Conservation (phyloP, 1,284 basidiomycete species). For the Ustilago esculenta region DNA sequence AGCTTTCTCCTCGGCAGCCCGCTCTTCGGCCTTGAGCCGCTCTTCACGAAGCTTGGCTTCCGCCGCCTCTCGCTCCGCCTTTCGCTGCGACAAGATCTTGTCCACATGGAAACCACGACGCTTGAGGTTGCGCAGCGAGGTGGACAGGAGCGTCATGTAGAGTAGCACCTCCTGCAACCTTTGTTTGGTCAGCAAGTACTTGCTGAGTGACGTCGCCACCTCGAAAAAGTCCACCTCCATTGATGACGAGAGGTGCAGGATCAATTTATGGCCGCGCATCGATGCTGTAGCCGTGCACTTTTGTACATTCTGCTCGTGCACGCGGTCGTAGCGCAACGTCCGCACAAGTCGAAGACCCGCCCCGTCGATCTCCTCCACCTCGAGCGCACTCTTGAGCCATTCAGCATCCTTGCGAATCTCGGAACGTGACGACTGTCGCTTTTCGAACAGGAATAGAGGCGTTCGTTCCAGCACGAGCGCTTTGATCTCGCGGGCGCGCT, state of each 20-base stretch:
- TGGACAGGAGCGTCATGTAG: constrained; percentile 91
- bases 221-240: constrained; percentile 89
- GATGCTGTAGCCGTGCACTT: constrained; percentile 59
- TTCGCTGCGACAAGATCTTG: constrained; percentile 85
- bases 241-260: constrained; percentile 79
- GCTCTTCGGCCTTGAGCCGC: constrained; percentile 52
- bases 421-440: constrained; percentile 73
- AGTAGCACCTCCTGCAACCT: constrained; percentile 71
- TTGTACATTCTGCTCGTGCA: constrained; percentile 55
- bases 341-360: constrained; percentile 59
- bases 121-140: constrained; percentile 83
- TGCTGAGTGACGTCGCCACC: constrained; percentile 61
- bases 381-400: constrained; percentile 79
- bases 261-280: constrained; percentile 72
- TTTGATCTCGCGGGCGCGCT: constrained; percentile 53
- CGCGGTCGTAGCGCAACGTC: constrained; percentile 49
- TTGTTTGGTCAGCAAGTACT: constrained; percentile 60
- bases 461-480: constrained; percentile 81
- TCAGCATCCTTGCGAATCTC: constrained; percentile 75
- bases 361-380: constrained; percentile 63
- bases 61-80: constrained; percentile 76
- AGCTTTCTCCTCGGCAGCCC: constrained; percentile 51
- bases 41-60: constrained; percentile 67
- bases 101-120: constrained; percentile 84
- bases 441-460: constrained; percentile 90